Base-by-base conservation (phyloP, 306 rosid genomes). In the Canavalia ensiformis region DNA sequence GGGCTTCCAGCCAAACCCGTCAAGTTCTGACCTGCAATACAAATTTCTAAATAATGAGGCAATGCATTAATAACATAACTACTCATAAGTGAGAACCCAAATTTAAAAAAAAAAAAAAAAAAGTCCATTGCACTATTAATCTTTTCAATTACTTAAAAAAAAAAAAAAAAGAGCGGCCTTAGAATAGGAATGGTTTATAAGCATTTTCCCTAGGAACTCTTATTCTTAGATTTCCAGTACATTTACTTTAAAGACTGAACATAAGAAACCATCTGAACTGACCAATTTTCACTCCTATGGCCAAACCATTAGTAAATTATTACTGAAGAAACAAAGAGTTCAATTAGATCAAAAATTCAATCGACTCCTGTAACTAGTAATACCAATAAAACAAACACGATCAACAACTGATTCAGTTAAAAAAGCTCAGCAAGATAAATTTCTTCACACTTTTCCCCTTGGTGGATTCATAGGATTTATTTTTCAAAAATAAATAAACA, bases 1-100 rank as follows among this genome's bases (percentile, higher is more conserved):
- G 94, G 94, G 83, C 97, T 92, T 76, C 94, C 97, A 35, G 93
- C 93, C 74, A 92, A 82, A 71, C 97, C 94, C 57, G 90, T 87
- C 88, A 92, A 84, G 44, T 70, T 85, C 81, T 92, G 97, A 73
- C 94, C 97, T 92, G 90, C 47, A 71, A 52, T 25, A 45, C 1
- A 25, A 39, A 41, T 33, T 62, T 58, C 3, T 29, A 67, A 12
- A 57, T 30, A 51, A 79, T 52, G 80, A 34, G 68, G 11, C 84
- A 74, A 70, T 10, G 49, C 58, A 82, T 77, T 47, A 45, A 85
- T 11, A 25, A n/a, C 70, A 72, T 44, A 31, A 59, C 1, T 25
- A 4, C 25, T 39, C 55, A 33, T 1, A 25, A 37, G 72, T 13
- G 0, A 57, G 1, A 57, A 29, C 4, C 4, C 33, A 56, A 5